Evolutionary conservation across 192 early-diverging fungal species (phyloP), one percentile per base, ranked within the genome.

Genomic region (Coemansia sp.): DNA sequence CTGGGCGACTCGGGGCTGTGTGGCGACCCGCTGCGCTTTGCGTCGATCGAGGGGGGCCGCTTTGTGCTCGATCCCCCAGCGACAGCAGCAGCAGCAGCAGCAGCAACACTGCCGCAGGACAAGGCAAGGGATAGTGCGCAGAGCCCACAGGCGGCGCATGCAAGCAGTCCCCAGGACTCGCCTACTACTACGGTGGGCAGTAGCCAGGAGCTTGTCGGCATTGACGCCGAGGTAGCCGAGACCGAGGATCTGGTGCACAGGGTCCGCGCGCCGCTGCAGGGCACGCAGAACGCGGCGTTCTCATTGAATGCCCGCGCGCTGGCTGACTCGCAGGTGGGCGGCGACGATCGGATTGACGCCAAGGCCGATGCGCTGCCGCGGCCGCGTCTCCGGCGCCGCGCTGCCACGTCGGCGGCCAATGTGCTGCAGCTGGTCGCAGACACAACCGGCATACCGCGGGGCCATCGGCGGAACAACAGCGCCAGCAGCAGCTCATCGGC

Each of bases 331-430:
- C 51, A 32, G 14, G 63, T 73, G 8, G 63, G 30, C 2, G 70
- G 63, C 49, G 57, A 72, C 53, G 58, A 67, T 44, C 50, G 64
- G 27, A 67, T 62, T 18, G 62, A 78, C 44, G 65, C 65, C 39
- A 68, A 78, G 56, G 63, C 64, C 40, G 75, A 61, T 19, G 72
- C 65, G 5, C 47, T 67, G 46, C 72, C 65, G 13, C 50, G 25
- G 13, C 53, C 53, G n/a, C 59, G 60, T 27, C 15, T 47, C 15
- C 60, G 60, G 30, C 23, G 46, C 15, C 50, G 57, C 4, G 39
- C 57, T 19, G 63, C 53, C 35, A 47, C 46, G 24, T 53, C 55
- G 1, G 62, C 61, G 4, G 49, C 65, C 9, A 55, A 46, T 30
- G 36, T 64, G 14, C 54, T 74, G 37, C 27, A 33, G 26, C 55